Conservation (phyloP, 2,329 filamentous ascomycete species). For the Sporothrix phasma region DNA sequence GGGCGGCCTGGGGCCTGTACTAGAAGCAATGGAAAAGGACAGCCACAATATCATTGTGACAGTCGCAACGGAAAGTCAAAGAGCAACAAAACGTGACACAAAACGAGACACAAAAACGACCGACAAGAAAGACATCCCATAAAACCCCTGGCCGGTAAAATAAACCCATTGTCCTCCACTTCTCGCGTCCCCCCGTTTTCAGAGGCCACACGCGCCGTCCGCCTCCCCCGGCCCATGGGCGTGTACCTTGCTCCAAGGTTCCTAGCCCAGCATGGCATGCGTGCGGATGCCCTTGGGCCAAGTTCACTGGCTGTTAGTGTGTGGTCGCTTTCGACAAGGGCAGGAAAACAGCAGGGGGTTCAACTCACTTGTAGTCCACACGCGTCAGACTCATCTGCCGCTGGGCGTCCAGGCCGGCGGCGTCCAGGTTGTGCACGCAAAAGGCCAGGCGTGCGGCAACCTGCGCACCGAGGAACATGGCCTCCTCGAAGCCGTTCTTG, state of each 20-base stretch:
- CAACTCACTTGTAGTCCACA: constrained; percentile 52
- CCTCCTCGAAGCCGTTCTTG: constrained; percentile 68
- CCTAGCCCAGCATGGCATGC: constrained; percentile 42
- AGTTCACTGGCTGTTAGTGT: constrained; percentile 38
- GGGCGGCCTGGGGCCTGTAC: too few species aligned
- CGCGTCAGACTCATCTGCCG: constrained; percentile 47
- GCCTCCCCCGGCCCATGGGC: background rate
- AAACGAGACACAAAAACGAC: background rate
- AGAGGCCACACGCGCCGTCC: background rate
- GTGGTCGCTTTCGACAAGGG: background rate
- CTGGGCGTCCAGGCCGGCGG: constrained; percentile 41
- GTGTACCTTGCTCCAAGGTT: background rate
- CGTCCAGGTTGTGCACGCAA: constrained; percentile 49
- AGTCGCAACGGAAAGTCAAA: too few species aligned
- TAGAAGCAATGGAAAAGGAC: too few species aligned
- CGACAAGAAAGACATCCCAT: background rate
- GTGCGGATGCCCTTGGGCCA: constrained; percentile 43
- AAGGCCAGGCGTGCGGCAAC: constrained; percentile 60
- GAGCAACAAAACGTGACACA: background rate
- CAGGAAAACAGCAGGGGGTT: background rate
- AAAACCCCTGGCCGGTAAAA: background rate
- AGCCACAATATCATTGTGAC: too few species aligned
- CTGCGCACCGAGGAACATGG: constrained; percentile 77
- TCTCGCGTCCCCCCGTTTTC: background rate
- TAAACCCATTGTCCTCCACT: background rate